Evolutionary conservation across 495 filamentous ascomycete species (phyloP), one percentile per base, ranked within the genome.

Genomic region (Immersiella caudata): DNA sequence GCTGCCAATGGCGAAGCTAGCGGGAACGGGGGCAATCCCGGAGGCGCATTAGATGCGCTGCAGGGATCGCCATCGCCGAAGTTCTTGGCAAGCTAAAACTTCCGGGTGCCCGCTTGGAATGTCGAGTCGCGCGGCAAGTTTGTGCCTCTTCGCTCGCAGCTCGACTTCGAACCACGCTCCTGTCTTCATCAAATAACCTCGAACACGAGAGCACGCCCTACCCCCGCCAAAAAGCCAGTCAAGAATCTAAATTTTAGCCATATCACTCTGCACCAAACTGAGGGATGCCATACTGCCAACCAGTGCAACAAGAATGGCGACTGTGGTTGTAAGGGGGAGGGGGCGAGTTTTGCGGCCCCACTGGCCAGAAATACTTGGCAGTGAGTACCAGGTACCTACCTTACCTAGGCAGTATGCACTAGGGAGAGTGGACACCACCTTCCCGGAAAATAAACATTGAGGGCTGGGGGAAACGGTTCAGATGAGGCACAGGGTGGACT

Each of bases 221-320:
- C 29, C 29, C 8, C 29, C 29, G 3, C 29, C 29, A 3, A 33
- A 33, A 33, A 8, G 29, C 8, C 29, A 33, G 29, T 33, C 29
- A 3, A 33, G 8, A 33, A 3, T 4, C 29, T 33, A 4, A 3
- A 33, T 33, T 8, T 33, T 8, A 33, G 8, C 29, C 4, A 33
- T 8, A 33, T 0, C 83, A 89, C 8, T 93, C 86, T 79, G 89
- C 90, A 0, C 29, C 3, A 8, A 8, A 33, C 8, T 33, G 29
- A 8, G 8, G 29, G 29, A 3, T 90, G 93, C 73, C 78, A 84
- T 67, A 76, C 83, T 2, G 88, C 91, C 21, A 86, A 87, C 73
- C 83, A 83, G 67, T 91, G 85, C 78, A 89, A 89, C 66, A 71
- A 72, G 7, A 86, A 84, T 61, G 83, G 86, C 11, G 76, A 77